These are phyloP conservation scores for Pinus taeda DNA, from an alignment of 75 land plant species.

Conservation along the genomic window DNA sequence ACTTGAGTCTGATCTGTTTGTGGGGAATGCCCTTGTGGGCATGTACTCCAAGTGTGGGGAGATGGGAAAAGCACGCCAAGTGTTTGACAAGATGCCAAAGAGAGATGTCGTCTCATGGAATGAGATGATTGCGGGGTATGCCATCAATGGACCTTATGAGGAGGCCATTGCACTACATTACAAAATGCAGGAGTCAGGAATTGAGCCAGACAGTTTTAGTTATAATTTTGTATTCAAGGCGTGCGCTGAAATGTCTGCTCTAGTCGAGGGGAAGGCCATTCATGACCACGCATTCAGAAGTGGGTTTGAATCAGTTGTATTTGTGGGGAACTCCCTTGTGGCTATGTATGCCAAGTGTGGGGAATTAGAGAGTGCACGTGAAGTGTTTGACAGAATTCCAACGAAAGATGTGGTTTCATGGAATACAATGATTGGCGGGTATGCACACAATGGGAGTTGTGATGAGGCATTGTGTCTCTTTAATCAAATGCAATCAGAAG, in stretches of 20 bases:
- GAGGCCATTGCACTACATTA: conserved; percentile 7
- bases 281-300: conserved; percentile 5
- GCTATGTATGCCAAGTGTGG: background rate
- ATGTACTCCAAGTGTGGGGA: conserved; percentile 30
- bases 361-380: background rate
- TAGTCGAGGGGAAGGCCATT: conserved; percentile 1
- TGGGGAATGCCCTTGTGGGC: conserved; percentile 23
- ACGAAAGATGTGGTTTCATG: background rate
- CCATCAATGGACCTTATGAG: conserved; percentile 7
- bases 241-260: background rate
- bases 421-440: conserved; percentile 9
- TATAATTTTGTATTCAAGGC: conserved; percentile 14
- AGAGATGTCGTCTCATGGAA: conserved; percentile 36
- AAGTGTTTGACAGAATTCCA: background rate
- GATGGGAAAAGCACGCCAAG: conserved; percentile 13
- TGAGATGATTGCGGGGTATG: conserved; percentile 29
- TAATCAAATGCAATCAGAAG: conserved; percentile 5
- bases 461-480: conserved; percentile 20
- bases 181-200: conserved; percentile 9
- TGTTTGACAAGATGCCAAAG: conserved; percentile 38
- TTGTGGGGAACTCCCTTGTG: background rate
- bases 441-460: conserved; percentile 16
- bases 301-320: background rate
- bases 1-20: conserved; percentile 11
- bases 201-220: conserved; percentile 20